These are phyloP conservation scores for Cucumis melo DNA, from an alignment of 306 rosid genomes.

Conservation along the genomic window DNA sequence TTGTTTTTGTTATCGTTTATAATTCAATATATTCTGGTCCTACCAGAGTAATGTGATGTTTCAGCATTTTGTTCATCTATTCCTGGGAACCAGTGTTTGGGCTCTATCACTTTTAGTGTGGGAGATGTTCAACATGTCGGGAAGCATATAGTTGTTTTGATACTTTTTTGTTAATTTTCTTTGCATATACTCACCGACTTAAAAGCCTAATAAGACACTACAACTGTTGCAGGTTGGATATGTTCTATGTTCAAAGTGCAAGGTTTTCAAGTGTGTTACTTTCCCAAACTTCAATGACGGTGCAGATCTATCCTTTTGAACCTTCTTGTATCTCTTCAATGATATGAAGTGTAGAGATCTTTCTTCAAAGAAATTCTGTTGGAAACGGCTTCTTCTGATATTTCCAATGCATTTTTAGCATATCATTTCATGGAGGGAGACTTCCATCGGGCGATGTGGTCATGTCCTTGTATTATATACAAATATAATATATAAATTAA, in stretches of 20 bases:
- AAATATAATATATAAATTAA: neutral
- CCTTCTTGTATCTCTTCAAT: neutral
- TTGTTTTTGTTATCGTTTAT: no score
- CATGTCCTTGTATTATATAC: neutral
- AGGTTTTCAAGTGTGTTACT: conserved; percentile 80
- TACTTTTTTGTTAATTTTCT: neutral
- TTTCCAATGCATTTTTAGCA: neutral
- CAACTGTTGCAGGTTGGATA: conserved; percentile 40
- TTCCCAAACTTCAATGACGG: conserved; percentile 66
- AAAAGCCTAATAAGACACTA: neutral
- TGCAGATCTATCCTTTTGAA: conserved; percentile 23
- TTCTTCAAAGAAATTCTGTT: neutral
- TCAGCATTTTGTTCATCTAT: neutral
- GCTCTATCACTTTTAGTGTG: neutral
- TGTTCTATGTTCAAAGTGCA: conserved; percentile 61
- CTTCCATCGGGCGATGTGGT: neutral
- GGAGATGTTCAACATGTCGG: neutral
- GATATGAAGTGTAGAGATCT: neutral
- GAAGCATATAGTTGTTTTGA: neutral
- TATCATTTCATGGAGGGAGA: neutral
- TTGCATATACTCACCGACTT: neutral
- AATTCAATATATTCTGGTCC: no score
- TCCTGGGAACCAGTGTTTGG: neutral
- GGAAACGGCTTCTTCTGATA: neutral
- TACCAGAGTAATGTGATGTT: neutral